A percentile compares a stretch with the other conserved stretches of the same genome.
Conservation (phyloP, 2,329 filamentous ascomycete species). For the Pseudocercospora macadamiae region DNA sequence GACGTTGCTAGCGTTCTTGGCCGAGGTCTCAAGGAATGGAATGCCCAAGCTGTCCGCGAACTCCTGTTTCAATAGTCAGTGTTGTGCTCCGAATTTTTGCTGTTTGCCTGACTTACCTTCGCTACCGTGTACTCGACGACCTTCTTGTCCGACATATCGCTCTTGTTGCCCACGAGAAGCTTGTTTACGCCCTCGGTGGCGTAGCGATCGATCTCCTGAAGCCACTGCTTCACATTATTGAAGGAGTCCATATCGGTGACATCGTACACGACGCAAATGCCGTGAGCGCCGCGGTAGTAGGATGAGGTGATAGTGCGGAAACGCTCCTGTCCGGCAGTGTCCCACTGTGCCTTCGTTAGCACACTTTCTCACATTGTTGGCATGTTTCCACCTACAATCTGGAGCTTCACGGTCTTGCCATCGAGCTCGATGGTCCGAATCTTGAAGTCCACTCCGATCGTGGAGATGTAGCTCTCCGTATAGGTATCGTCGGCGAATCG, state of each 20-base stretch:
- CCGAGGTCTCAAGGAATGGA: conserved; percentile 98
- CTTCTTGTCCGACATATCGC: conserved; percentile 99
- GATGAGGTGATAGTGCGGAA: conserved; percentile 99
- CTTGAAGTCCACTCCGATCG: conserved; percentile 99
- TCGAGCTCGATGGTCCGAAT: conserved; percentile 99
- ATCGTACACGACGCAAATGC: conserved; percentile 99
- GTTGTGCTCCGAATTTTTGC: not conserved
- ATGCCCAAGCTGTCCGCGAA: conserved; percentile 98
- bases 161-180: conserved; percentile 98
- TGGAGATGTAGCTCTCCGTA: conserved; percentile 99
- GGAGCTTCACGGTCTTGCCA: conserved; percentile 98
- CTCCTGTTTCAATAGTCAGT: conserved; percentile 64
- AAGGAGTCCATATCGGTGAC: conserved; percentile 99
- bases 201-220: conserved; percentile 97
- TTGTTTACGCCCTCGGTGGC: conserved; percentile 99
- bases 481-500: conserved; percentile 99
- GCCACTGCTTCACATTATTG: conserved; percentile 72
- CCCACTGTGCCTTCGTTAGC: conserved; percentile 68
- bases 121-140: conserved; percentile 99
- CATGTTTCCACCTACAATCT: conserved; percentile 73
- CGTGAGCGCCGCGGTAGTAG: conserved; percentile 98
- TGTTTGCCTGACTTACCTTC: conserved; percentile 69
- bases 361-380: not conserved
- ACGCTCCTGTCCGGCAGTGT: conserved; percentile 97
- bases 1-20: conserved; percentile 99